phyloP scores from a whole-genome alignment of 176 grass and related monocot species.

The Oryza longistaminata region DNA sequence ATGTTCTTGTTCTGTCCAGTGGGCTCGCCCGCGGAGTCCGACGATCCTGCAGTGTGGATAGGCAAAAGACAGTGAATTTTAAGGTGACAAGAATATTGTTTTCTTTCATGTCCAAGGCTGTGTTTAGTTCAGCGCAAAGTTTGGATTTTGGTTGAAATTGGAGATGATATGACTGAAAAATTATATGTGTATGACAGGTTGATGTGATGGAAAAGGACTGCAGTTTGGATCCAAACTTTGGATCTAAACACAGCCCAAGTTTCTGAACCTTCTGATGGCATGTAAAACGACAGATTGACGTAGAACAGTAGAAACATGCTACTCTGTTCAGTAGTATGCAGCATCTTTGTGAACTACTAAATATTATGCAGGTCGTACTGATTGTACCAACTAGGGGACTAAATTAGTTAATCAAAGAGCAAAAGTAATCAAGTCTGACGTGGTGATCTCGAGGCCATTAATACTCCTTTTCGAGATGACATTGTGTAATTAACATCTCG shows the following conservation, averaged over 20 bases:
- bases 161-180: no score
- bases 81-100: not conserved
- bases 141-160: no score
- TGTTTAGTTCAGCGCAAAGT: no score
- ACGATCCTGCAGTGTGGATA: slow-evolving; percentile 52
- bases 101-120: no score
- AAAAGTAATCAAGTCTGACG: not conserved
- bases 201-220: no score
- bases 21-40: slow-evolving; percentile 48
- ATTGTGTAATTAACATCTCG: slow-evolving; percentile 31
- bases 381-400: not conserved
- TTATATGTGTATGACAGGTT: no score
- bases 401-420: not conserved
- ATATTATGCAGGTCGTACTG: not conserved
- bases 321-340: not conserved
- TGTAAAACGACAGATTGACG: not conserved
- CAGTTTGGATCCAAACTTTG: no score
- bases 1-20: slow-evolving; percentile 45
- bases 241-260: no score
- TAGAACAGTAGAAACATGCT: not conserved
- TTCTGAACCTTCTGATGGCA: slow-evolving; percentile 23
- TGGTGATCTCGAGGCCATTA: slow-evolving; percentile 13
- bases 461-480: not conserved
- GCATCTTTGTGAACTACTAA: not conserved
- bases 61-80: not conserved